Evolutionary conservation across 768 basidiomycete species (phyloP).

Genomic region (Boletus pseudo-olivaceus): DNA sequence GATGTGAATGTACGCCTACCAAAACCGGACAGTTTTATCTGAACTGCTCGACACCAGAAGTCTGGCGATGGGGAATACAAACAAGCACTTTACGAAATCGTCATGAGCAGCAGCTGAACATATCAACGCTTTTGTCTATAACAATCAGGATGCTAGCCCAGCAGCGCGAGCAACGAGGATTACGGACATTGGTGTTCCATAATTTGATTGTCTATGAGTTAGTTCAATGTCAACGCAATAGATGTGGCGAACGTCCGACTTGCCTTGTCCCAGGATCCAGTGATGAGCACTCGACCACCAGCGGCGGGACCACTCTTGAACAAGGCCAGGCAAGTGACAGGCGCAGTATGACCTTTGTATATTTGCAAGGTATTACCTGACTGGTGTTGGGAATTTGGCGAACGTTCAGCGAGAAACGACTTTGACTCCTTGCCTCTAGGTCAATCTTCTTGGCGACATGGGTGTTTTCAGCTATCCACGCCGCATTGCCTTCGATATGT

Average conservation of each 20-base stretch:
- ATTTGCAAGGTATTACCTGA: constrained; percentile 74
- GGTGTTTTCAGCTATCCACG: constrained; percentile 89
- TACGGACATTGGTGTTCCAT: constrained; percentile 72
- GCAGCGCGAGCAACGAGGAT: background rate
- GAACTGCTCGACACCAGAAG: constrained; percentile 85
- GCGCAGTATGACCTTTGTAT: constrained; percentile 83
- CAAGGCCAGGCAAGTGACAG: constrained; percentile 82
- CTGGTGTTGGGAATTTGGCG: constrained; percentile 39
- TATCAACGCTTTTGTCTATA: constrained; percentile 65
- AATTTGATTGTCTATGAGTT: constrained; percentile 70
- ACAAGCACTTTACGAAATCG: constrained; percentile 88
- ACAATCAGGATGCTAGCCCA: background rate
- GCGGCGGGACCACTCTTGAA: constrained; percentile 40
- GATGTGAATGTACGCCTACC: constrained; percentile 46
- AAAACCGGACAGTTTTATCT: constrained; percentile 84
- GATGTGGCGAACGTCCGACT: constrained; percentile 6
- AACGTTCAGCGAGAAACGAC: constrained; percentile 5
- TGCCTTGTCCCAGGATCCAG: constrained; percentile 93
- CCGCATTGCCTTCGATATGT: constrained; percentile 57
- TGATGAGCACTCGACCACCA: constrained; percentile 59
- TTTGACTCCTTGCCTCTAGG: constrained; percentile 54
- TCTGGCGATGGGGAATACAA: constrained; percentile 60
- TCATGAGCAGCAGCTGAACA: constrained; percentile 74
- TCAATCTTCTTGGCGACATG: constrained; percentile 69
- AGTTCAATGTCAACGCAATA: constrained; percentile 8